A percentile compares a stretch with the other conserved stretches of the same genome.
Conservation (phyloP, 257 asterid species). For the Plantago ovata region DNA sequence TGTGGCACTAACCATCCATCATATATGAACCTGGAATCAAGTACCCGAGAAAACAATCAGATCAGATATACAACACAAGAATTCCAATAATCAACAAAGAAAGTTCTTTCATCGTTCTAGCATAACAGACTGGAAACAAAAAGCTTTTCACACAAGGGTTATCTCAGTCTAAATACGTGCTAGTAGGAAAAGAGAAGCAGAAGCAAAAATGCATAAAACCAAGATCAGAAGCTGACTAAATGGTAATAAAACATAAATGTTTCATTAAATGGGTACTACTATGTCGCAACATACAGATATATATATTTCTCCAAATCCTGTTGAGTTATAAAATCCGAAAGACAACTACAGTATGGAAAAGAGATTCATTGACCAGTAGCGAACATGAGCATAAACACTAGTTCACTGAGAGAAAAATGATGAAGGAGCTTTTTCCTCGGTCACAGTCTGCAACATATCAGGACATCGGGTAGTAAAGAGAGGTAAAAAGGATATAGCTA, state of each 20-base stretch:
- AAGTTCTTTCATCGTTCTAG: background rate
- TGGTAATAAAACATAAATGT: background rate
- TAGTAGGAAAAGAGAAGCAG: too few species aligned
- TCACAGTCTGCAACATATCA: background rate
- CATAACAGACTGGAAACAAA: background rate
- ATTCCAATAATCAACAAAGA: background rate
- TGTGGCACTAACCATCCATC: slow-evolving; percentile 92
- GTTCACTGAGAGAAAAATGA: too few species aligned
- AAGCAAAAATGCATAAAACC: too few species aligned
- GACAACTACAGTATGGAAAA: background rate
- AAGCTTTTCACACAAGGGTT: too few species aligned
- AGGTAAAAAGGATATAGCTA: background rate
- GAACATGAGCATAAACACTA: too few species aligned
- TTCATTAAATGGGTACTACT: too few species aligned
- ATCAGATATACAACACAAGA: background rate
- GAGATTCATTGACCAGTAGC: background rate
- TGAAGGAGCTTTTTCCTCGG: too few species aligned
- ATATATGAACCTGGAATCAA: slow-evolving; percentile 63
- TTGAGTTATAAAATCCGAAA: too few species aligned
- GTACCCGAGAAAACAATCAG: background rate
- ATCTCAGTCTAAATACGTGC: too few species aligned
- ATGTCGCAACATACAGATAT: too few species aligned
- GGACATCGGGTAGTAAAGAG: background rate
- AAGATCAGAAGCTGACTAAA: background rate
- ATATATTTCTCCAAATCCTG: too few species aligned